A percentile compares a stretch with the other conserved stretches of the same genome.
Conservation (phyloP, 2,329 filamentous ascomycete genomes). For the Sclerotinia trifoliorum region DNA sequence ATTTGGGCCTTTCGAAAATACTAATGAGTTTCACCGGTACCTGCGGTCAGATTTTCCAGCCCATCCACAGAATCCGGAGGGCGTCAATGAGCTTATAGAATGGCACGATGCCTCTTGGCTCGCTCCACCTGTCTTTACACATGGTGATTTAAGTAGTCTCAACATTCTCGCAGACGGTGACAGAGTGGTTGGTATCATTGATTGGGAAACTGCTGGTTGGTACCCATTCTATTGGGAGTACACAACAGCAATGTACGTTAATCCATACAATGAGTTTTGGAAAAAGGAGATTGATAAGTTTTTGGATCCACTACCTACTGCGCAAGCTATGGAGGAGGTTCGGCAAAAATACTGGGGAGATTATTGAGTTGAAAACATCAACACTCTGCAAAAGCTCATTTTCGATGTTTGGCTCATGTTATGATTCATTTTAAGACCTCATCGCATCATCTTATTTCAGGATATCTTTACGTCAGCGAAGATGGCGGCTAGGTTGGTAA, state of each 20-base stretch:
- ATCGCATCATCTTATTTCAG: neutral
- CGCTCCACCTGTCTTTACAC: conserved; percentile 37
- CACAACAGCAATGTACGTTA: conserved; percentile 37
- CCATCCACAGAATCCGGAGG: conserved; percentile 13
- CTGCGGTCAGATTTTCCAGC: conserved; percentile 32
- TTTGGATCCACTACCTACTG: neutral
- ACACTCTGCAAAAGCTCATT: neutral
- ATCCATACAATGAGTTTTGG: neutral
- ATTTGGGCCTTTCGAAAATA: conserved; percentile 17
- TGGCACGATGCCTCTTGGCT: conserved; percentile 25
- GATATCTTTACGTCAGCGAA: neutral
- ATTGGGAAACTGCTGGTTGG: conserved; percentile 45
- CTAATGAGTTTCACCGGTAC: conserved; percentile 29
- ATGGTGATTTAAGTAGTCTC: conserved; percentile 49
- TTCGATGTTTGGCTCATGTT: neutral
- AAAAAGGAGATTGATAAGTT: neutral
- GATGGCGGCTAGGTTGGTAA: neutral
- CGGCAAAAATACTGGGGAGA: conserved; percentile 7
- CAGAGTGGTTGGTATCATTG: conserved; percentile 44
- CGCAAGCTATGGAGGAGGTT: conserved; percentile 42
- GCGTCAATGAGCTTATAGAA: conserved; percentile 26
- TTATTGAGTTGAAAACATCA: neutral
- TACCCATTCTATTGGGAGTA: conserved; percentile 46
- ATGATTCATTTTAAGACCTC: neutral
- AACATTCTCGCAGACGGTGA: conserved; percentile 47